Evolutionary conservation across 768 basidiomycete genomes (phyloP).

Genomic region (Sistotremastrum suecicum): DNA sequence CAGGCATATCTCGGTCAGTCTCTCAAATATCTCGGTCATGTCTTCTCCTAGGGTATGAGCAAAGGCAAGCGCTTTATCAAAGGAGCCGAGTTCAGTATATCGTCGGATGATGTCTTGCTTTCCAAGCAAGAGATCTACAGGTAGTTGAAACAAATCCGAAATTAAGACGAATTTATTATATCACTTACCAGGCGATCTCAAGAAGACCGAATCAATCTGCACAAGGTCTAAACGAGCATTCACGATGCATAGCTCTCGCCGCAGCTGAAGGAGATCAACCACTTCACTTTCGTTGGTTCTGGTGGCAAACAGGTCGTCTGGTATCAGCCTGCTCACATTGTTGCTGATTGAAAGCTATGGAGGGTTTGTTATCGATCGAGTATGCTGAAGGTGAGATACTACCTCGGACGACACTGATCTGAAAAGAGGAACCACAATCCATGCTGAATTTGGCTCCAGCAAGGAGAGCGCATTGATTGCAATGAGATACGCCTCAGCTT

Average conservation of each 20-base stretch:
- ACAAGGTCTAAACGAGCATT: constrained; percentile 67
- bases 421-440: constrained; percentile 56
- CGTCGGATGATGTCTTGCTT: constrained; percentile 58
- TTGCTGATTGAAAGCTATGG: no score
- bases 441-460: constrained; percentile 67
- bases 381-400: constrained; percentile 21
- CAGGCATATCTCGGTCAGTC: constrained; percentile 66
- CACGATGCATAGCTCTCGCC: constrained; percentile 62
- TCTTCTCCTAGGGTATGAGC: constrained; percentile 69
- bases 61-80: constrained; percentile 63
- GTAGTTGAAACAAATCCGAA: constrained; percentile 3
- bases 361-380: no score
- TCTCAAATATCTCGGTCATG: constrained; percentile 75
- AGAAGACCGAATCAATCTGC: constrained; percentile 45
- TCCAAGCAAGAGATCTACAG: constrained; percentile 28
- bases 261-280: constrained; percentile 65
- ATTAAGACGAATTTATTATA: constrained; percentile 1
- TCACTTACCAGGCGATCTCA: constrained; percentile 50
- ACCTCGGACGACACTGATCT: constrained; percentile 17
- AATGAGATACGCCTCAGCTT: constrained; percentile 67
- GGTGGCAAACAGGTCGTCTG: no score
- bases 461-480: constrained; percentile 83
- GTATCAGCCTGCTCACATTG: no score
- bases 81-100: constrained; percentile 64
- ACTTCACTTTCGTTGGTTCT: constrained; percentile 50